Conservation (phyloP, 345 rosid genomes). For the Melaleuca alternifolia region DNA sequence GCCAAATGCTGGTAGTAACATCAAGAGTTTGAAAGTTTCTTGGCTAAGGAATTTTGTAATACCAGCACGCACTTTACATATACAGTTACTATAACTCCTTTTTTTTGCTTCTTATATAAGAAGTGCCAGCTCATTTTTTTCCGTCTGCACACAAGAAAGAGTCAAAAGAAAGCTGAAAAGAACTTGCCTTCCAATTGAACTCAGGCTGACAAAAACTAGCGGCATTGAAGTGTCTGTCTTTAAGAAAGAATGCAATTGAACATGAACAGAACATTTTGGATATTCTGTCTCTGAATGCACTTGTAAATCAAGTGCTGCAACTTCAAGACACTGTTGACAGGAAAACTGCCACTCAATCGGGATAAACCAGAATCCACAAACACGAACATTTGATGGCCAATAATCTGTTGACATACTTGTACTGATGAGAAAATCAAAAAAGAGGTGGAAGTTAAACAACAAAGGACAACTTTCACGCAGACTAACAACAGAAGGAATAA, state of each 20-base stretch:
- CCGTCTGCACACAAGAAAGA: not conserved
- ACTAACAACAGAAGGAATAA: not conserved
- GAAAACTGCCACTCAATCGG: constrained; percentile 82
- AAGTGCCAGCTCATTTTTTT: not conserved
- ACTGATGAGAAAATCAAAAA: constrained; percentile 4
- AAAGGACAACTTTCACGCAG: not conserved
- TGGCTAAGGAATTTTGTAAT: not conserved
- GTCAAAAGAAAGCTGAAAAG: not conserved
- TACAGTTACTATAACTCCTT: not conserved
- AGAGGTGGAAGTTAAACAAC: not conserved
- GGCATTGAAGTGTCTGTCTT: constrained; percentile 20
- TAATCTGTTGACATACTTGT: constrained; percentile 42
- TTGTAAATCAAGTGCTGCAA: constrained; percentile 13
- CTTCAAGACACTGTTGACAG: constrained; percentile 53
- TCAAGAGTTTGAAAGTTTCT: not conserved
- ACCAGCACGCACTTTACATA: not conserved
- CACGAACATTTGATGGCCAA: constrained; percentile 62
- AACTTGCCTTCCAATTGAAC: constrained; percentile 77
- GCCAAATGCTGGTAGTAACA: not conserved
- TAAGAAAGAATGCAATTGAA: constrained; percentile 42
- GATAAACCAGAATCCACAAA: constrained; percentile 88
- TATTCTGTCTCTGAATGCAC: constrained; percentile 9
- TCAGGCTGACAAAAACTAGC: constrained; percentile 62
- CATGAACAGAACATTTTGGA: constrained; percentile 48
- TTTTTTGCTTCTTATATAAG: not conserved